Conservation (phyloP, 164 flowering plant species). For the Berberis thunbergii region DNA sequence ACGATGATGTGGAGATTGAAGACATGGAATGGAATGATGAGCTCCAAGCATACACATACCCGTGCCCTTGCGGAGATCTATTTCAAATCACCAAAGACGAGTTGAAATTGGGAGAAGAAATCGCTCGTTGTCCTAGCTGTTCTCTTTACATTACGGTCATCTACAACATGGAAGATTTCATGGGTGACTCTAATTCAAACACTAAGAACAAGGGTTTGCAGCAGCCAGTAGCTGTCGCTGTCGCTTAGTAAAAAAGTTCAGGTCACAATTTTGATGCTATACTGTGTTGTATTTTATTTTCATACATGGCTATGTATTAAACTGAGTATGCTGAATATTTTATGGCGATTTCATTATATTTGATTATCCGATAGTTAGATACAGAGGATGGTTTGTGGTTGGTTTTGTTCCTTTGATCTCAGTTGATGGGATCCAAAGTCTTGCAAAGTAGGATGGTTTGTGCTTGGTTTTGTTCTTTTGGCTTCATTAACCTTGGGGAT, state of each 20-base stretch:
- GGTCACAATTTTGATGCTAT: too few species aligned
- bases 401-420: too few species aligned
- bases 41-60: slow-evolving; percentile 71
- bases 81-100: slow-evolving; percentile 89
- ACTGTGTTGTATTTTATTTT: too few species aligned
- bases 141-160: slow-evolving; percentile 89
- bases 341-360: too few species aligned
- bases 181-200: slow-evolving; percentile 19
- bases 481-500: too few species aligned
- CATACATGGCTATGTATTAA: too few species aligned
- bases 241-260: background rate
- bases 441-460: too few species aligned
- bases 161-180: slow-evolving; percentile 75
- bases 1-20: slow-evolving; percentile 96
- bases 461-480: too few species aligned
- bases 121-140: slow-evolving; percentile 95
- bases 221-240: background rate
- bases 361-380: too few species aligned
- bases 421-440: too few species aligned
- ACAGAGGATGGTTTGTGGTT: too few species aligned
- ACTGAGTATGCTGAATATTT: too few species aligned
- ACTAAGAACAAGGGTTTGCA: slow-evolving; percentile 16
- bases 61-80: slow-evolving; percentile 94
- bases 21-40: slow-evolving; percentile 98
- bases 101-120: slow-evolving; percentile 71